phyloP scores from a whole-genome alignment of 768 basidiomycete species.

The Suillus fuscotomentosus region DNA sequence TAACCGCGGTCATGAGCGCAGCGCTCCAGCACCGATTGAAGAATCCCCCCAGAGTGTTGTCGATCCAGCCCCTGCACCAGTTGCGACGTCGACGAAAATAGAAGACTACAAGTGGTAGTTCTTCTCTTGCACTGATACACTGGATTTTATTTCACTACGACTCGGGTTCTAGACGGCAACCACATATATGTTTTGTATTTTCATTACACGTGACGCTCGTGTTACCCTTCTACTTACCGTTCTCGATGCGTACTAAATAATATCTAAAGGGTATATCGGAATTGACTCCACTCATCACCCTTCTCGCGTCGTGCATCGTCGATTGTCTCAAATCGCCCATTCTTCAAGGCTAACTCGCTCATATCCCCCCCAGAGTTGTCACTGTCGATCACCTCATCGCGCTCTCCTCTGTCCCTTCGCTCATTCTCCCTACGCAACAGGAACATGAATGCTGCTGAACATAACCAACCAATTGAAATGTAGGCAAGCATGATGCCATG shows the following conservation, averaged over 20 bases:
- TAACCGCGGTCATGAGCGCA: conserved; percentile 56
- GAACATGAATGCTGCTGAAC: conserved; percentile 46
- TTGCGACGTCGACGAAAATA: conserved; percentile 42
- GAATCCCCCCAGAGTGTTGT: conserved; percentile 35
- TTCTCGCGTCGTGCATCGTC: conserved; percentile 59
- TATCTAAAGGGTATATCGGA: conserved; percentile 54
- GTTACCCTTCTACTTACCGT: neutral
- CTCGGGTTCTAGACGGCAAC: conserved; percentile 1
- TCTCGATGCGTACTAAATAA: conserved; percentile 47
- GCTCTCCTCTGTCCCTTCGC: conserved; percentile 60
- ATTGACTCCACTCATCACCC: conserved; percentile 78
- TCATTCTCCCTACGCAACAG: conserved; percentile 58
- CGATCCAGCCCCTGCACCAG: conserved; percentile 48
- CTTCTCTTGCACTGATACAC: neutral
- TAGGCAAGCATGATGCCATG: conserved; percentile 71
- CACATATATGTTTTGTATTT: conserved; percentile 20
- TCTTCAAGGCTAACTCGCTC: conserved; percentile 29
- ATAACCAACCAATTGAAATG: conserved; percentile 62
- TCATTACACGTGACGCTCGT: conserved; percentile 23
- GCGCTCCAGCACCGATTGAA: conserved; percentile 67
- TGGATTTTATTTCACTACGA: conserved; percentile 1
- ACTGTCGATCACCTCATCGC: conserved; percentile 63
- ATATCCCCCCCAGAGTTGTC: conserved; percentile 44
- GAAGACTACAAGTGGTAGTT: conserved; percentile 24
- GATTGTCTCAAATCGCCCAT: conserved; percentile 53